Conservation (phyloP, 371 early-diverging fungal genomes). For the Saksenaea vasiformis region DNA sequence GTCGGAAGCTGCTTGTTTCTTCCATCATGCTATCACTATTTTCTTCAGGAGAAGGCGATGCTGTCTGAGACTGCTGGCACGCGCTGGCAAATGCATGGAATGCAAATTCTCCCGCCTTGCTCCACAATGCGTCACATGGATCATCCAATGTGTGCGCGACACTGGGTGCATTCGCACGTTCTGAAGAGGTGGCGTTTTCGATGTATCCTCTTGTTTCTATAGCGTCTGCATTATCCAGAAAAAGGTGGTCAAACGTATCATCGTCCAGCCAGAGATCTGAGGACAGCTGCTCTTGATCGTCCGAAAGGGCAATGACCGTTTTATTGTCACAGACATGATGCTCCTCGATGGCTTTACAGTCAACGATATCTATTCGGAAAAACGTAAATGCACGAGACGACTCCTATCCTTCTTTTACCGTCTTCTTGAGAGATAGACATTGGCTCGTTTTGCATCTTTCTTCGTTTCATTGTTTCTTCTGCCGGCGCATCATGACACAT, state of each 20-base stretch:
- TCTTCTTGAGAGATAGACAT: background rate
- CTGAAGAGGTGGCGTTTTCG: background rate
- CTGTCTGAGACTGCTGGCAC: background rate
- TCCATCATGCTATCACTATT: background rate
- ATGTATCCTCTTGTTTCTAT: background rate
- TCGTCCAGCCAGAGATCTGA: too few relatives aligned
- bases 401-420: background rate
- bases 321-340: too few relatives aligned
- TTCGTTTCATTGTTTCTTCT: background rate
- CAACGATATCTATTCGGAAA: too few relatives aligned
- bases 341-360: too few relatives aligned
- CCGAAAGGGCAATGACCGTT: too few relatives aligned
- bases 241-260: too few relatives aligned
- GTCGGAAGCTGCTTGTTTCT: background rate
- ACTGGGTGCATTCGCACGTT: background rate
- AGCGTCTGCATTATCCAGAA: background rate
- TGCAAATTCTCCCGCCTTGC: slow-evolving; percentile 17
- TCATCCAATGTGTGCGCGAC: background rate
- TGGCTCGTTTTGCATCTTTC: background rate
- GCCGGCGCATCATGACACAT: background rate
- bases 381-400: too few relatives aligned
- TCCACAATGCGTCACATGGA: slow-evolving; percentile 19
- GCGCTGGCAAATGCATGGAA: slow-evolving; percentile 11
- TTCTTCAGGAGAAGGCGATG: background rate
- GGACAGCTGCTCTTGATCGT: too few relatives aligned